These are phyloP conservation scores for Chaetomium fimeti DNA, from an alignment of 495 filamentous ascomycete genomes.

Conservation along the genomic window DNA sequence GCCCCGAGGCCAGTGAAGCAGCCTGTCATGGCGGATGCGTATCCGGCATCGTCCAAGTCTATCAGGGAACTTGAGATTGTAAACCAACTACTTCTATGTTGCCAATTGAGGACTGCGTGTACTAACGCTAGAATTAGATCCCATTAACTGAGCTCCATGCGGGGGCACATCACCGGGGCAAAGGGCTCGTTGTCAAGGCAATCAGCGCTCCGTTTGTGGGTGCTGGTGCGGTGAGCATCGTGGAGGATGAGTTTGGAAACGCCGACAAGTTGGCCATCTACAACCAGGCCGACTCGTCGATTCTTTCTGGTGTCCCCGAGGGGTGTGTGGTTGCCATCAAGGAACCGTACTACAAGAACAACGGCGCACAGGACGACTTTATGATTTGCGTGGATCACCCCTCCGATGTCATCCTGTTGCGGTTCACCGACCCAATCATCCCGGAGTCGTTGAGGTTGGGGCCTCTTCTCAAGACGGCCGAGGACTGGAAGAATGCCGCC, in stretches of 20 bases:
- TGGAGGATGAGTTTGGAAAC: constrained; percentile 52
- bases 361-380: constrained; percentile 40
- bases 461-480: constrained; percentile 32
- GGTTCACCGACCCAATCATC: constrained; percentile 30
- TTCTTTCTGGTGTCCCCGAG: constrained; percentile 35
- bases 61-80: constrained; percentile 40
- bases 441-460: constrained; percentile 33
- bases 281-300: constrained; percentile 41
- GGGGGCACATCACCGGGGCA: constrained; percentile 53
- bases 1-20: constrained; percentile 39
- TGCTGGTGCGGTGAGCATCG: constrained; percentile 46
- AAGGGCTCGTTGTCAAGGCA: constrained; percentile 45
- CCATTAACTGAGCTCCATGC: constrained; percentile 40
- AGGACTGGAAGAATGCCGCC: constrained; percentile 37
- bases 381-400: constrained; percentile 56
- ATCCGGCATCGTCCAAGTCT: constrained; percentile 37
- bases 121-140: constrained; percentile 20
- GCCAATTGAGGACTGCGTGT: background rate
- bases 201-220: constrained; percentile 43
- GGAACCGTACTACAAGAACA: constrained; percentile 53
- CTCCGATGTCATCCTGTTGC: constrained; percentile 42
- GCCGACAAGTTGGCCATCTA: constrained; percentile 50
- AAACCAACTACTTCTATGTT: background rate
- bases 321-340: constrained; percentile 49
- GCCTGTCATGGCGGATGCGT: constrained; percentile 33